These are phyloP conservation scores for cucumber (Cucumis sativus) DNA, from an alignment of 306 rosid species.

Conservation along the genomic window Cucumber_9930_V3 NC_026657.2:33478501-33479000, in stretches of 20 bases:
- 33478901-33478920: not conserved
- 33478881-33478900: not conserved
- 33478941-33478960: conserved; percentile 15
- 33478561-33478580: not conserved
- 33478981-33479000: conserved; percentile 33
- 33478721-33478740: not conserved
- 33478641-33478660: not conserved
- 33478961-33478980: conserved; percentile 49
- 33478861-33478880: not conserved
- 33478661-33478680: not conserved
- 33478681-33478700: not conserved
- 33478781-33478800: not conserved
- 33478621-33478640: not conserved
- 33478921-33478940: not conserved
- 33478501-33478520: not conserved
- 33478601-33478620: not conserved
- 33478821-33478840: not conserved
- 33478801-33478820: not conserved
- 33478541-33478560: not conserved
- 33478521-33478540: not conserved
- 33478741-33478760: not conserved
- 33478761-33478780: not conserved
- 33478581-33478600: not conserved
- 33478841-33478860: not conserved
- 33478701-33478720: not conserved